Base-by-base conservation (phyloP, 331 rosid genomes). In the Malus hybrid region DNA sequence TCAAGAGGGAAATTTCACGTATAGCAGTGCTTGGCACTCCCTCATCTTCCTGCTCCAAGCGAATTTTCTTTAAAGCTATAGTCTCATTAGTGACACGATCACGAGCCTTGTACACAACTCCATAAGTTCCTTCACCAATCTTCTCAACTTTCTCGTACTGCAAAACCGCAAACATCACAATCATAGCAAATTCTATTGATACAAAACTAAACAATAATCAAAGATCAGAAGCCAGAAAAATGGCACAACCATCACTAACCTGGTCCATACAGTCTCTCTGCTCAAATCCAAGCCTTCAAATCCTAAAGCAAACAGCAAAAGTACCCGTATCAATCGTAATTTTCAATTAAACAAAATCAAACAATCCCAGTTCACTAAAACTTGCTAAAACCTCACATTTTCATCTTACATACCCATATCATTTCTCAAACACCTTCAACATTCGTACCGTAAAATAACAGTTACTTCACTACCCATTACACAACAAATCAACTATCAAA, bases 1-100 rank as follows among this genome's bases (percentile, higher is more conserved):
- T 94, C 79, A 94, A 66, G 61, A 94, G 97, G 14, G 99, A 94
- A 88, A 94, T 94, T 83, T 94, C 99, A 5, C 99, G 89, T 26
- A 94, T 94, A 3, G 99, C 99, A 6, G 99, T 92, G 87, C 97
- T 94, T 6, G 99, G 99, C 76, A 94, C 99, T 5, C 97, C 97
- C 79, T 94, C 99, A 53, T 94, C 99, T 82, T 92, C 99, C 82
- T 94, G 99, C 89, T 94, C 99, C 82, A 94, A 82, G 14, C 99
- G 97, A 85, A 94, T 94, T 85, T 94, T 94, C 91, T 94, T 94
- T 76, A 94, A 84, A 4, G 99, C 99, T 72, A 92, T 90, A 33
- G 96, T 94, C 85, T 94, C 93, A 68, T 94, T 94, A 0, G 97
- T 92, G 63, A 68, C 66, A 12, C 95, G 93, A 79, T 94, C 96